These are phyloP conservation scores for Spiraea crenata DNA, from an alignment of 331 rosid species.

Conservation along the genomic window DNA sequence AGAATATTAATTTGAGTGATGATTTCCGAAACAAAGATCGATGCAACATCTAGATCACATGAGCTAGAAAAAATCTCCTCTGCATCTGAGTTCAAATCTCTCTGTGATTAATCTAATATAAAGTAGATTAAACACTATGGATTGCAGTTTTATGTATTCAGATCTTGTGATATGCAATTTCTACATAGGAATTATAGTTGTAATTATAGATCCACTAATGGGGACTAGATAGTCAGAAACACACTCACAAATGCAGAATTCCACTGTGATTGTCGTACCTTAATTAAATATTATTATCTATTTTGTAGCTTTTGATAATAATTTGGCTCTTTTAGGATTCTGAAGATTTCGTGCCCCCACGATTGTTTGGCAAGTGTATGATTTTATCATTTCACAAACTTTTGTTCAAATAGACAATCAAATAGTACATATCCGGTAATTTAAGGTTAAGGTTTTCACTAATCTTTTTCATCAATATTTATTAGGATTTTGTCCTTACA, in stretches of 20 bases:
- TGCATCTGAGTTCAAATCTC: no score
- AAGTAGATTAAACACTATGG: no score
- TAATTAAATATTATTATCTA: conserved; percentile 28
- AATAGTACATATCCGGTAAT: conserved; percentile 29
- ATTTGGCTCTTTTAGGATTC: conserved; percentile 55
- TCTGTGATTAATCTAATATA: no score
- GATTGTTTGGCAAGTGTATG: conserved; percentile 40
- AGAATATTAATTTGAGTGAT: neutral
- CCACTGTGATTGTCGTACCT: conserved; percentile 13
- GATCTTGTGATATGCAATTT: no score
- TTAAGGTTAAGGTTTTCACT: conserved; percentile 34
- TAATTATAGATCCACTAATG: no score
- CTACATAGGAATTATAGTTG: no score
- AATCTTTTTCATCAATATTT: conserved; percentile 24
- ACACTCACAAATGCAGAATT: neutral
- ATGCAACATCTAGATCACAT: no score
- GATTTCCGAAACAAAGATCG: no score
- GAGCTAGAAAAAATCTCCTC: no score
- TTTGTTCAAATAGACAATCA: conserved; percentile 34
- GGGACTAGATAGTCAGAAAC: neutral
- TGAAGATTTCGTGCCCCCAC: conserved; percentile 60
- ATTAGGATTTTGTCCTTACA: neutral
- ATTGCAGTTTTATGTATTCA: no score
- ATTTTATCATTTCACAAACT: conserved; percentile 17
- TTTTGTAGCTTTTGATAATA: conserved; percentile 28